phyloP scores from a whole-genome alignment of 140 eudicot species.

The Anethum foeniculum region DNA sequence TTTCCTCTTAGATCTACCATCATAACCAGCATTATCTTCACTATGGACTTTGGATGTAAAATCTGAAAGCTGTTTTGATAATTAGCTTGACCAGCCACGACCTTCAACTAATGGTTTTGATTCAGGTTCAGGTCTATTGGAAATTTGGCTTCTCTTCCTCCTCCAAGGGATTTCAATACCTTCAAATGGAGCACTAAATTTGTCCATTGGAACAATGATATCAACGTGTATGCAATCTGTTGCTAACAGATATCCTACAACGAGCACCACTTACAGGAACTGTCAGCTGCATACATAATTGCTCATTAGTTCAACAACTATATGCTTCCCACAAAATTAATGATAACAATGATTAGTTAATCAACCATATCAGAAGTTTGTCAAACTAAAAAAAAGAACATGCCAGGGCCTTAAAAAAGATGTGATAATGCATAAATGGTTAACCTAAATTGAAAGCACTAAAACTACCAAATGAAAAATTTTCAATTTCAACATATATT shows the following conservation, averaged over 20 bases:
- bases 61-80: slow-evolving; percentile 50
- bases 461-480: neutral
- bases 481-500: neutral
- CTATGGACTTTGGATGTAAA: too few relatives aligned
- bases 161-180: slow-evolving; percentile 34
- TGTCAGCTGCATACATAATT: slow-evolving; percentile 15
- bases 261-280: slow-evolving; percentile 6
- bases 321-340: neutral
- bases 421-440: neutral
- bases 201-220: slow-evolving; percentile 35
- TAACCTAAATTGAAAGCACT: neutral
- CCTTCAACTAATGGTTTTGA: slow-evolving; percentile 29
- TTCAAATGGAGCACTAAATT: slow-evolving; percentile 35
- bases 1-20: slow-evolving; percentile 55
- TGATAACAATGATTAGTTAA: neutral
- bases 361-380: neutral
- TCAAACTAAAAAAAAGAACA: neutral
- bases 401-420: neutral
- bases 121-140: slow-evolving; percentile 65
- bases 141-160: slow-evolving; percentile 40
- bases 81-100: slow-evolving; percentile 36
- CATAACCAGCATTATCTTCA: slow-evolving; percentile 40
- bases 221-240: neutral
- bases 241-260: slow-evolving; percentile 14
- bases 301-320: neutral